Conservation (phyloP, 23 red algal species). For the Gracilaria domingensis region DNA sequence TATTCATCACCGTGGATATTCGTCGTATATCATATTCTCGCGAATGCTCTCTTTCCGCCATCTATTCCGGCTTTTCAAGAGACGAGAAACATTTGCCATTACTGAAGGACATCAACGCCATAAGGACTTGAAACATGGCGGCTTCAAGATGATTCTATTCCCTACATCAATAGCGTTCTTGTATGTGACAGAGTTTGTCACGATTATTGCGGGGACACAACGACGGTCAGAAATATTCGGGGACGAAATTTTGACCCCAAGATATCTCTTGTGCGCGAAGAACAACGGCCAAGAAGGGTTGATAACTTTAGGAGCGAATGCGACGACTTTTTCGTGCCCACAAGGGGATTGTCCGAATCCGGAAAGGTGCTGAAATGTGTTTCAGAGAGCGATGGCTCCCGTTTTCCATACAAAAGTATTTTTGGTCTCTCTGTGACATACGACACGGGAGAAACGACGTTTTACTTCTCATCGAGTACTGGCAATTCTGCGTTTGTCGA, state of each 20-base stretch:
- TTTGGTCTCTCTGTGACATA: too few relatives aligned
- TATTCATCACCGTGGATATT: background rate
- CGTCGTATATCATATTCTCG: background rate
- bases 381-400: too few relatives aligned
- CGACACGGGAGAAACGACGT: too few relatives aligned
- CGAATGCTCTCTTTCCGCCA: background rate
- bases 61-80: background rate
- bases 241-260: slow-evolving; percentile 1
- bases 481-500: too few relatives aligned
- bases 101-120: too few relatives aligned
- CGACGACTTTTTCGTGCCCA: background rate
- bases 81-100: background rate
- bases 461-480: too few relatives aligned
- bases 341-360: background rate
- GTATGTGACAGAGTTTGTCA: background rate
- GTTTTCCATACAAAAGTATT: too few relatives aligned
- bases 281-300: background rate
- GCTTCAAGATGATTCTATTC: background rate
- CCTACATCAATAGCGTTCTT: background rate
- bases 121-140: background rate
- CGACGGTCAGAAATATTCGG: background rate
- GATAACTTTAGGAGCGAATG: background rate
- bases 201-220: background rate
- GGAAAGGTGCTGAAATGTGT: slow-evolving; percentile 14
- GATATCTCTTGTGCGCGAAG: background rate